Conservation (phyloP, 306 rosid genomes). For the Erythrophleum fordii region DNA sequence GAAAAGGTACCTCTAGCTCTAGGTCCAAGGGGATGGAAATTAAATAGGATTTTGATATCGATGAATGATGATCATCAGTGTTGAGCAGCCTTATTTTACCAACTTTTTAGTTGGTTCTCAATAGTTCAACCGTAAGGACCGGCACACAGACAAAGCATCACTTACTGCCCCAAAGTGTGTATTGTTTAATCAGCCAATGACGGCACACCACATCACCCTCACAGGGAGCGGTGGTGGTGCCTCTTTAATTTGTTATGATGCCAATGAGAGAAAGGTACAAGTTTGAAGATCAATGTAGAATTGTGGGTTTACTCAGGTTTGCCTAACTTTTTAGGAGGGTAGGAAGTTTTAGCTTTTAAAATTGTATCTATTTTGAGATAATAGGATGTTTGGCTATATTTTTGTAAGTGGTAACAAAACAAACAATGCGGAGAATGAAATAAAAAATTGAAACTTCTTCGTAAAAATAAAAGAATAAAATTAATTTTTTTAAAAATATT, state of each 20-base stretch:
- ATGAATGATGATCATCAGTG: slow-evolving; percentile 20
- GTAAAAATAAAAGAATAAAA: too few species aligned
- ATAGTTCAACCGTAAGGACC: neutral
- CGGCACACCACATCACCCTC: slow-evolving; percentile 30
- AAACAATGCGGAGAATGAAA: too few species aligned
- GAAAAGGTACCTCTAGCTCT: slow-evolving; percentile 5
- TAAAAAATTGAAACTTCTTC: too few species aligned
- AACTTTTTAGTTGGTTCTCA: slow-evolving; percentile 18
- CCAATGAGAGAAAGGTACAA: slow-evolving; percentile 1
- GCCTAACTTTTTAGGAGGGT: neutral
- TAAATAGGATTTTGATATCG: neutral
- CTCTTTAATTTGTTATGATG: slow-evolving; percentile 24
- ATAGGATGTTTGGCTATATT: neutral
- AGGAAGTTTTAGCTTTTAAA: neutral
- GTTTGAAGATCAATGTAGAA: neutral
- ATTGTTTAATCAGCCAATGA: slow-evolving; percentile 47
- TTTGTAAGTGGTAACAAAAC: too few species aligned
- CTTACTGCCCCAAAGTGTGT: slow-evolving; percentile 6
- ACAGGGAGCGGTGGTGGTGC: neutral
- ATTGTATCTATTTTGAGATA: neutral
- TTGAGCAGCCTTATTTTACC: slow-evolving; percentile 58
- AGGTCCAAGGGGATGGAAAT: neutral
- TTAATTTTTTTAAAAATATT: too few species aligned
- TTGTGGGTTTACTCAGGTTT: slow-evolving; percentile 12
- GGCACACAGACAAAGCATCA: slow-evolving; percentile 1